Percentiles rank a stretch among this genome's conserved stretches.
phyloP scores from a whole-genome alignment of 345 rosid genomes.

The Euphorbia peplus region DNA sequence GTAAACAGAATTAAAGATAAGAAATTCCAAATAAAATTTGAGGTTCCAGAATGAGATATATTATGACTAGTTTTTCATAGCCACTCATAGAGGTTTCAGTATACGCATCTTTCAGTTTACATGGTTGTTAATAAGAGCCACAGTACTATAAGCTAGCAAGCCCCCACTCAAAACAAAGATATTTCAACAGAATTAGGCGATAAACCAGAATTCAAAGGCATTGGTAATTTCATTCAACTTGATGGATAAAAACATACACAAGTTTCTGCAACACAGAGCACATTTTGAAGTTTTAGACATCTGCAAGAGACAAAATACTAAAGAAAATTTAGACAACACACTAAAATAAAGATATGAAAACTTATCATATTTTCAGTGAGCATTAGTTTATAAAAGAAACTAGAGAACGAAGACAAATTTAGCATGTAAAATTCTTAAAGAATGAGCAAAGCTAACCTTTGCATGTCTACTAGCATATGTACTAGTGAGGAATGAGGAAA shows the following conservation, averaged over 20 bases:
- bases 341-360: background rate
- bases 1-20: background rate
- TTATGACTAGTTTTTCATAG: background rate
- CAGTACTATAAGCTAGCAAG: background rate
- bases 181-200: background rate
- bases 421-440: constrained; percentile 2
- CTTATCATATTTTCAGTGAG: background rate
- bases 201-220: background rate
- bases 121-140: background rate
- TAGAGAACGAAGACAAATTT: background rate
- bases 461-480: background rate
- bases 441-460: background rate
- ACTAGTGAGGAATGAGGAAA: background rate
- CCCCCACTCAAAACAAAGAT: constrained; percentile 6
- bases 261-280: constrained; percentile 62
- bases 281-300: constrained; percentile 76
- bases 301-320: constrained; percentile 41
- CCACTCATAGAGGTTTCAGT: background rate
- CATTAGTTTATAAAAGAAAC: constrained; percentile 4
- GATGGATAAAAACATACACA: constrained; percentile 50
- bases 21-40: background rate
- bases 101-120: background rate
- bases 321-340: background rate
- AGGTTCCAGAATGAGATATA: background rate
- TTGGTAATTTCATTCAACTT: constrained; percentile 7